phyloP scores from a whole-genome alignment of 352 stramenopile genomes.

The Pythium vanterpoolii region DNA sequence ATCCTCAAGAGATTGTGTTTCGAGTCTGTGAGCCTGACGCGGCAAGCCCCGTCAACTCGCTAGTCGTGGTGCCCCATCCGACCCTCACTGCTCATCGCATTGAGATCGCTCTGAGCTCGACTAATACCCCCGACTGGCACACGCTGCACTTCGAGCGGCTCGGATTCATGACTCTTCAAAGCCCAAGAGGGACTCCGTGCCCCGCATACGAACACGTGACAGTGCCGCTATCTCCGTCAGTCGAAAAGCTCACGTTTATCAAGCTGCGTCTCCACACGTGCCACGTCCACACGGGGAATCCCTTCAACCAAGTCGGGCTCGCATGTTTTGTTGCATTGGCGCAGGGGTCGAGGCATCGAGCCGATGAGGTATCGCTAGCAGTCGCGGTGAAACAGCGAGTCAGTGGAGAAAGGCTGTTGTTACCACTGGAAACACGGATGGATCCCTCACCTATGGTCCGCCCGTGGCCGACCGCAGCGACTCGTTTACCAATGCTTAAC shows the following conservation, averaged over 20 bases:
- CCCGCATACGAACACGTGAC: slow-evolving; percentile 49
- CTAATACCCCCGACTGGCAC: not conserved
- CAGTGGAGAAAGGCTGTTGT: not conserved
- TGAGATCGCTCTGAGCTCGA: slow-evolving; percentile 36
- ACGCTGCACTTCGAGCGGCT: slow-evolving; percentile 31
- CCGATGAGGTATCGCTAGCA: not conserved
- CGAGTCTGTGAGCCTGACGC: slow-evolving; percentile 25
- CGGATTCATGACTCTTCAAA: slow-evolving; percentile 38
- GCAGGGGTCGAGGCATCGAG: not conserved
- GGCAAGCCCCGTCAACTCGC: slow-evolving; percentile 18
- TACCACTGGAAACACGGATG: not conserved
- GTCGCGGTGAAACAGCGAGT: not conserved
- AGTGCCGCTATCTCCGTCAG: slow-evolving; percentile 24
- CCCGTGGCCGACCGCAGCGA: not conserved
- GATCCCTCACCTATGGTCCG: not conserved
- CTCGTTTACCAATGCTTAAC: not conserved
- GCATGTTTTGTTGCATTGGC: slow-evolving; percentile 25
- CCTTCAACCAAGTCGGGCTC: slow-evolving; percentile 55
- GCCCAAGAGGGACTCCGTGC: slow-evolving; percentile 23
- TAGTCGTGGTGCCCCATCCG: slow-evolving; percentile 9
- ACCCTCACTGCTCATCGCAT: slow-evolving; percentile 36
- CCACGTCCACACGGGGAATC: slow-evolving; percentile 37
- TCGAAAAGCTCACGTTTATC: slow-evolving; percentile 27
- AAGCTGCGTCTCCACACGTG: slow-evolving; percentile 43
- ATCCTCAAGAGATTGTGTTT: slow-evolving; percentile 54